Percentiles rank a stretch among this genome's conserved stretches.
Evolutionary conservation across 129 eudicot species (phyloP).

Genomic region (Logfia minima): DNA sequence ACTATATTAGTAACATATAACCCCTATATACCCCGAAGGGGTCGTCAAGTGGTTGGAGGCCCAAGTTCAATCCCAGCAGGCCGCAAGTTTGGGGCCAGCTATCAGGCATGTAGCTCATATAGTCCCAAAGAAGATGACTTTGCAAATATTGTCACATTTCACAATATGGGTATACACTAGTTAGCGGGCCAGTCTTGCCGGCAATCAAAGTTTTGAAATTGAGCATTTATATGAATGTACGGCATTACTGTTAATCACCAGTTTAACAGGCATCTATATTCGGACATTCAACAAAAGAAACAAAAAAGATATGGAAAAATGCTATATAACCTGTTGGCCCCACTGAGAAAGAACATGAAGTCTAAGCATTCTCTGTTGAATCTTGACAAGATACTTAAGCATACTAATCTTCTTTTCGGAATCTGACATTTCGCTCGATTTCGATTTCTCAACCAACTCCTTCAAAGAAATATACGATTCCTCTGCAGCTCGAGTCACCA

Average conservation of each 20-base stretch:
- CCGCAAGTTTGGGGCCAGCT: no score
- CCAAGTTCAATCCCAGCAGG: no score
- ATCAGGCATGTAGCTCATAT: no score
- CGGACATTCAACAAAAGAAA: neutral
- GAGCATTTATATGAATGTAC: neutral
- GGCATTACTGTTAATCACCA: neutral
- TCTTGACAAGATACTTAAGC: slow-evolving; percentile 77
- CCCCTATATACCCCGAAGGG: no score
- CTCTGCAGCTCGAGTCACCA: slow-evolving; percentile 84
- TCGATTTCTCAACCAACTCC: slow-evolving; percentile 87
- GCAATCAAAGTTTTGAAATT: no score
- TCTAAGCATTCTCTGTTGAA: slow-evolving; percentile 97
- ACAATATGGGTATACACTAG: no score
- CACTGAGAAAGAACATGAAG: slow-evolving; percentile 94
- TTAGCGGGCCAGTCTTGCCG: no score
- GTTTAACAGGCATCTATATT: neutral
- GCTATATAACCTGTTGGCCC: slow-evolving; percentile 80
- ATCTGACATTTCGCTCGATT: slow-evolving; percentile 66
- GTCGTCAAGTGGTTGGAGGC: no score
- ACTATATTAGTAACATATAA: neutral
- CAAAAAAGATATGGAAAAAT: neutral
- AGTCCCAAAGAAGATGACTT: no score
- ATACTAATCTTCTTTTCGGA: slow-evolving; percentile 88
- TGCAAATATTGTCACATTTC: no score
- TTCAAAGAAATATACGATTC: slow-evolving; percentile 75